Percentiles rank a stretch among this genome's conserved stretches.
phyloP scores from a whole-genome alignment of 192 early-diverging fungal genomes.

The Spizellomyces sp. region DNA sequence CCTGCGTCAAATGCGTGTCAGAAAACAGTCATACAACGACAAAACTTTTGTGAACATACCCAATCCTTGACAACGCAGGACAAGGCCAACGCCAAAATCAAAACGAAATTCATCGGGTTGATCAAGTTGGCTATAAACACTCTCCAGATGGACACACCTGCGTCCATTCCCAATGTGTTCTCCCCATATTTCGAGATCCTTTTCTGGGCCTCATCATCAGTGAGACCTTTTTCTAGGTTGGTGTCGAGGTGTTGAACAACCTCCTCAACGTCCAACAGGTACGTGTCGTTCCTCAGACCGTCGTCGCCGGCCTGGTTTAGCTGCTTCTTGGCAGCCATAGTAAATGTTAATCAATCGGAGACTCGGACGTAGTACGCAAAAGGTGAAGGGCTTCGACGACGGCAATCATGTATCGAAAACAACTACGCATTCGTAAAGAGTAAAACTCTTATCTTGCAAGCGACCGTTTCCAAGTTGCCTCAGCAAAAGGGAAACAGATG shows the following conservation, averaged over 20 bases:
- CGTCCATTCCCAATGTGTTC: constrained; percentile 28
- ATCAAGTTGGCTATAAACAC: constrained; percentile 41
- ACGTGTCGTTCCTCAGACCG: background rate
- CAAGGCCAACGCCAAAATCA: constrained; percentile 36
- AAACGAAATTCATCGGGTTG: constrained; percentile 46
- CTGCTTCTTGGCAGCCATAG: too few species aligned
- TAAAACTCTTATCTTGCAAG: too few species aligned
- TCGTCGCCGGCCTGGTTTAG: too few species aligned
- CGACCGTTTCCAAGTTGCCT: too few species aligned
- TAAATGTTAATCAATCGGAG: too few species aligned
- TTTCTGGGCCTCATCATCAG: background rate
- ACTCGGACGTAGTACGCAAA: too few species aligned
- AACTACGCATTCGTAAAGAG: too few species aligned
- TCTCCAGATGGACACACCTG: constrained; percentile 30
- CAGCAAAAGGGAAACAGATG: too few species aligned
- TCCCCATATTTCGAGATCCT: constrained; percentile 23
- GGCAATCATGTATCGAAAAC: too few species aligned
- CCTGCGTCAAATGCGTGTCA: too few species aligned
- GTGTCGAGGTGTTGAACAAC: background rate
- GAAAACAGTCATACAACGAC: too few species aligned
- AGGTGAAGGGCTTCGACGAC: too few species aligned
- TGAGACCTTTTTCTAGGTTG: constrained; percentile 19
- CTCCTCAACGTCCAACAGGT: background rate
- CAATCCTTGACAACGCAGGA: constrained; percentile 31
- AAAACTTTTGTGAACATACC: background rate